Percentiles rank a stretch among this genome's conserved stretches.
Evolutionary conservation across 495 filamentous ascomycete species (phyloP).

Genomic region (Evernia prunastri): DNA sequence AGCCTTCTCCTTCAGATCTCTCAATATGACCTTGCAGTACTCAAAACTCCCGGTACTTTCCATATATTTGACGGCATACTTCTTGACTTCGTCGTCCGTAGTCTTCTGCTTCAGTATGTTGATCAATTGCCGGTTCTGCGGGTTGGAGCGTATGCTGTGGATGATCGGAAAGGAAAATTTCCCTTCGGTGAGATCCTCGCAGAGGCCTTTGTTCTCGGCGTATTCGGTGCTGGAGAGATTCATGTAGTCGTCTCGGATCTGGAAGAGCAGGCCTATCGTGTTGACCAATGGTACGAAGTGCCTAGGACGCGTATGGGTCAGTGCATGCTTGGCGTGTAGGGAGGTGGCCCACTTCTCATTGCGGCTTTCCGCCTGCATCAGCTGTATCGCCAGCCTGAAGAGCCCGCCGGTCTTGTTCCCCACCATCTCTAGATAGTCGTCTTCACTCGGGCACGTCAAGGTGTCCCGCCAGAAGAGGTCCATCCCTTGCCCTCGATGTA

Average conservation of each 20-base stretch:
- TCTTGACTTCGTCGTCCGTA: conserved; percentile 78
- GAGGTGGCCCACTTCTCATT: conserved; percentile 42
- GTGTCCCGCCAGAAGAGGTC: conserved; percentile 97
- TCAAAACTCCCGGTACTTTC: conserved; percentile 81
- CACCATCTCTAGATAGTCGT: conserved; percentile 98
- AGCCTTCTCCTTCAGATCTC: conserved; percentile 59
- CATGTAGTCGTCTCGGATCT: conserved; percentile 94
- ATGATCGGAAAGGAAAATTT: conserved; percentile 98
- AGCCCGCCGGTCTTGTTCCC: conserved; percentile 95
- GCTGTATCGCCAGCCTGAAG: conserved; percentile 86
- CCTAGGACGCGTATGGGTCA: conserved; percentile 25
- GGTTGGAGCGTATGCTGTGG: conserved; percentile 80
- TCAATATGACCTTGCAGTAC: conserved; percentile 68
- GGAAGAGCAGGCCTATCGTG: conserved; percentile 85
- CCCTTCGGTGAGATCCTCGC: conserved; percentile 94
- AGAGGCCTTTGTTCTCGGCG: conserved; percentile 84
- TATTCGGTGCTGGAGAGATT: conserved; percentile 71
- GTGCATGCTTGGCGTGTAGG: background rate
- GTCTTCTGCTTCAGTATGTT: conserved; percentile 92
- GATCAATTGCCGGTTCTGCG: conserved; percentile 71
- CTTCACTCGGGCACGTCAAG: conserved; percentile 85
- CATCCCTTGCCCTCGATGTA: conserved; percentile 95
- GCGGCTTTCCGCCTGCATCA: conserved; percentile 88
- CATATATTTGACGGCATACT: conserved; percentile 89
- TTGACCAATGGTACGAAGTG: conserved; percentile 85